Evolutionary conservation across 768 basidiomycete species (phyloP), one percentile per base, ranked within the genome.

Genomic region (Collybia nuda): DNA sequence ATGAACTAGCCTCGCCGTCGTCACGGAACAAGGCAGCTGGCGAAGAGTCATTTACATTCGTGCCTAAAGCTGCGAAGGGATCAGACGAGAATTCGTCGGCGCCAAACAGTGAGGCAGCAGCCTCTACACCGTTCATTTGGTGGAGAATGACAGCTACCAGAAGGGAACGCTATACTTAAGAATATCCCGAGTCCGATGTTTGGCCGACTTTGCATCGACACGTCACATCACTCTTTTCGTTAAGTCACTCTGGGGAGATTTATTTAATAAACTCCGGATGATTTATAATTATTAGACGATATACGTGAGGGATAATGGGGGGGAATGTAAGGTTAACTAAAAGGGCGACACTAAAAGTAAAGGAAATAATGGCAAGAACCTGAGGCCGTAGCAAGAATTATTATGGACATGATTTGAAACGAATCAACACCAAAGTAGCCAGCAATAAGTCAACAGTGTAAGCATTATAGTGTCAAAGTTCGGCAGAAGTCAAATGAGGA

Each of bases 71-170:
- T 53, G 85, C 79, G 70, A 88, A 88, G 46, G 80, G 80, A 69
- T 88, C 86, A 26, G 78, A 72, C 15, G 70, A 71, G 44, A 80
- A 61, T 62, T 89, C 86, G 26, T 80, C 80, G 46, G 79, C 69
- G 54, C 83, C 87, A 74, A 93, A 93, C 40, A 93, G 85, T 50
- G 87, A 84, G 45, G 89, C 86, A 29, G 90, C 90, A 57, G 87
- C 84, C 73, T 90, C 88, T 50, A 86, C 81, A 57, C 76, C 73
- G 64, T 73, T 79, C 85, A 87, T 86, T 61, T 61, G 44, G 32
- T 40, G 23, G 21, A 38, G 32, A 32, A 32, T 32, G 32, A 14
- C 14, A 32, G 14, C 14, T 32, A 32, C 45, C 50, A 53, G 56
- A 8, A 18, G 21, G 44, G 36, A 44, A 37, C 58, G 48, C 32